Percentiles rank a stretch among this genome's conserved stretches.
phyloP scores from a whole-genome alignment of 371 early-diverging fungal species.

The Blakeslea trispora region DNA sequence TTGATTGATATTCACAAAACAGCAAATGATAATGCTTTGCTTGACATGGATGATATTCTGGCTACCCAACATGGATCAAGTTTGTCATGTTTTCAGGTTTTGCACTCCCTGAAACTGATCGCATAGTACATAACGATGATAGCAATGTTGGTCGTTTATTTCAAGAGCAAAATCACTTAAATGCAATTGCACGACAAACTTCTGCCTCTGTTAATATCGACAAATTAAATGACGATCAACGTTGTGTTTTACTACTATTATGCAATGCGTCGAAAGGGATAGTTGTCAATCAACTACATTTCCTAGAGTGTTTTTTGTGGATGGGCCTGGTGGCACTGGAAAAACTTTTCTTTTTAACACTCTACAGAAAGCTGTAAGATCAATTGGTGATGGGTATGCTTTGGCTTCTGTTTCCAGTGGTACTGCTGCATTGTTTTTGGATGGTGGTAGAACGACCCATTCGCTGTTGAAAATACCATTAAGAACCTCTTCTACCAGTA shows the following conservation, averaged over 20 bases:
- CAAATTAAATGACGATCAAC: too few species aligned
- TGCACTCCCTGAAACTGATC: too few species aligned
- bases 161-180: too few species aligned
- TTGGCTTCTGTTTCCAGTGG: conserved; percentile 20
- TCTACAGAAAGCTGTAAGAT: not conserved
- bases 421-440: conserved; percentile 29
- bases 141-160: too few species aligned
- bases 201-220: too few species aligned
- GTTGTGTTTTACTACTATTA: not conserved
- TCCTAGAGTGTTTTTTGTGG: not conserved
- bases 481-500: not conserved
- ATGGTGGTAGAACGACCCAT: conserved; percentile 24
- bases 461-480: conserved; percentile 22
- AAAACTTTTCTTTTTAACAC: conserved; percentile 1
- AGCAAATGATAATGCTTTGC: too few species aligned
- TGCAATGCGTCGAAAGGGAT: not conserved
- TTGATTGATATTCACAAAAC: too few species aligned
- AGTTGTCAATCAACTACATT: not conserved
- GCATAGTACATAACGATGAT: too few species aligned
- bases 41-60: too few species aligned
- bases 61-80: too few species aligned
- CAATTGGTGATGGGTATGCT: not conserved
- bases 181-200: too few species aligned
- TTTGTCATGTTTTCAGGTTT: too few species aligned
- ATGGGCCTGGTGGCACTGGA: conserved; percentile 20